Evolutionary conservation across 2,329 filamentous ascomycete genomes (phyloP).

Genomic region (Pyricularia sp.): DNA sequence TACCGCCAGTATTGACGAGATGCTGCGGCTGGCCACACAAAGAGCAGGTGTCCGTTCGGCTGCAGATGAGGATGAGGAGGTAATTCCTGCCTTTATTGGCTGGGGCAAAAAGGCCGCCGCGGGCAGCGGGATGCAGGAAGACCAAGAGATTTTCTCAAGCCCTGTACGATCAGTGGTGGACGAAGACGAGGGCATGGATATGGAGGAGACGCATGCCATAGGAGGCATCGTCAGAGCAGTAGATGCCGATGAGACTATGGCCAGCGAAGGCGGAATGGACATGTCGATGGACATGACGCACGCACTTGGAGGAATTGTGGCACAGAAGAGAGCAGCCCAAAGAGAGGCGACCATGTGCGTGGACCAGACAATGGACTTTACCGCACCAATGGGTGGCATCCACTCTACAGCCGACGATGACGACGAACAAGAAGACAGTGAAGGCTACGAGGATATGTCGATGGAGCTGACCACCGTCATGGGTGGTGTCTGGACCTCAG

Average conservation of each 20-base stretch:
- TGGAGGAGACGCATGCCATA: constrained; percentile 47
- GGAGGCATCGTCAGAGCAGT: constrained; percentile 30
- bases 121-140: constrained; percentile 18
- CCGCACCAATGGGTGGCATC: constrained; percentile 68
- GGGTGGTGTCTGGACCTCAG: constrained; percentile 37
- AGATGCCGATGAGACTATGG: constrained; percentile 39
- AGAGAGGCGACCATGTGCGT: constrained; percentile 1
- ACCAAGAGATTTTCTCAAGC: neutral
- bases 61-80: constrained; percentile 53
- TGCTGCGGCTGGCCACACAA: constrained; percentile 63
- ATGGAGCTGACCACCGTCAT: constrained; percentile 69
- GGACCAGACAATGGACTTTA: constrained; percentile 79
- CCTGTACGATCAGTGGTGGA: constrained; percentile 16
- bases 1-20: constrained; percentile 67
- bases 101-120: constrained; percentile 51
- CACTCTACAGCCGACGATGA: constrained; percentile 20
- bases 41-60: constrained; percentile 46
- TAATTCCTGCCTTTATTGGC: constrained; percentile 65
- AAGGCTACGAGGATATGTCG: constrained; percentile 59
- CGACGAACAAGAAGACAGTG: constrained; percentile 23
- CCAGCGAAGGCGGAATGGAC: constrained; percentile 39
- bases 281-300: constrained; percentile 42
- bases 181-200: constrained; percentile 23
- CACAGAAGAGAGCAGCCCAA: neutral
- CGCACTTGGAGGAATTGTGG: constrained; percentile 33